Percentiles rank a stretch among this genome's conserved stretches.
phyloP scores from a whole-genome alignment of 441 rosid species.

The Arabidopsis hybrid region DNA sequence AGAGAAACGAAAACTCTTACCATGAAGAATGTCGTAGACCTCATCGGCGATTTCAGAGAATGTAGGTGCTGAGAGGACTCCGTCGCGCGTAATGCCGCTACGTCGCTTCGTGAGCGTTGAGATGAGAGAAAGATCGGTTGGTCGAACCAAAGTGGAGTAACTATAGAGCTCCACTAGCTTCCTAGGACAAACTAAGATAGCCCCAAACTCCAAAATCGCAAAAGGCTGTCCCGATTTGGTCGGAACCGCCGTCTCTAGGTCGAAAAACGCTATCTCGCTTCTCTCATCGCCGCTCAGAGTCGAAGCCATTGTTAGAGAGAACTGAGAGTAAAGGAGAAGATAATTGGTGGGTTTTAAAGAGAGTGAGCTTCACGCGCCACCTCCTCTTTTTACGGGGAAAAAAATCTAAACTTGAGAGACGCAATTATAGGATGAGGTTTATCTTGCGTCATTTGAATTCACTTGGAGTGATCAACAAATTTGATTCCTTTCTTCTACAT shows the following conservation, averaged over 20 bases:
- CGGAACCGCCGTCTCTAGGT: slow-evolving; percentile 77
- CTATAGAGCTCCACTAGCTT: slow-evolving; percentile 66
- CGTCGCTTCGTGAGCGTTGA: slow-evolving; percentile 62
- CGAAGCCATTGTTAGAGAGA: slow-evolving; percentile 34
- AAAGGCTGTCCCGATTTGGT: slow-evolving; percentile 53
- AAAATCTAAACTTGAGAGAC: slow-evolving; percentile 17
- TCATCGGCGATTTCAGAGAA: slow-evolving; percentile 66
- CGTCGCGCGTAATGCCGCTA: slow-evolving; percentile 68
- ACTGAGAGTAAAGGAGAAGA: background rate
- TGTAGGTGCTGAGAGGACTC: slow-evolving; percentile 61
- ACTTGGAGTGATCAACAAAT: slow-evolving; percentile 20
- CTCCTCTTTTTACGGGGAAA: background rate
- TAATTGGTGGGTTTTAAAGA: slow-evolving; percentile 1
- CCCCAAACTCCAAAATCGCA: slow-evolving; percentile 79
- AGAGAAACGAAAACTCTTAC: slow-evolving; percentile 37
- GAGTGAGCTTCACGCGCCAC: slow-evolving; percentile 17
- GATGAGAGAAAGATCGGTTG: slow-evolving; percentile 67
- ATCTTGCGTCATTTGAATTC: slow-evolving; percentile 31
- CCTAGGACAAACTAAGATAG: slow-evolving; percentile 78
- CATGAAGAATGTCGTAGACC: slow-evolving; percentile 75
- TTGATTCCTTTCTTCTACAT: slow-evolving; percentile 24
- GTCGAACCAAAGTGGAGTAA: slow-evolving; percentile 76
- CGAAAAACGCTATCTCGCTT: slow-evolving; percentile 77
- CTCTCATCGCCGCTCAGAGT: slow-evolving; percentile 37
- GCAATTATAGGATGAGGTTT: slow-evolving; percentile 16